phyloP scores from a whole-genome alignment of 192 early-diverging fungal genomes.

The Podila epigama region DNA sequence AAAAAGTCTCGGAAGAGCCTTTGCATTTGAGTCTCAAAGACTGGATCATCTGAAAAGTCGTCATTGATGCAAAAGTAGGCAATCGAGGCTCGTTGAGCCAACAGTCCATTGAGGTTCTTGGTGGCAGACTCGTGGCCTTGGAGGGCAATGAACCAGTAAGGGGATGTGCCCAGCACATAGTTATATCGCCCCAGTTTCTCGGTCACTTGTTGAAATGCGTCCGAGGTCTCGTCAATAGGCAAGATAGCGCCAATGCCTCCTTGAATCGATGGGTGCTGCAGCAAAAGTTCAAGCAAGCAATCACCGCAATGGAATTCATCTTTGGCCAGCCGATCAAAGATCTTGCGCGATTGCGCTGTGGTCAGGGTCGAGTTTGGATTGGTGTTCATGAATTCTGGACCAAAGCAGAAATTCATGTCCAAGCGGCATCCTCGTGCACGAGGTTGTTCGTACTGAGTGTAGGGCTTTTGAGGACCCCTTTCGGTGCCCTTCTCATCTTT shows the following conservation, averaged over 20 bases:
- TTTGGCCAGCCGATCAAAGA: conserved; percentile 34
- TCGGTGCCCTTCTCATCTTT: not conserved
- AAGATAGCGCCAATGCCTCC: conserved; percentile 27
- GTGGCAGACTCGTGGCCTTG: not conserved
- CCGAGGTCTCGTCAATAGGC: conserved; percentile 24
- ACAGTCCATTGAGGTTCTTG: conserved; percentile 7
- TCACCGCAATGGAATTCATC: conserved; percentile 49
- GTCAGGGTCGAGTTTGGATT: not conserved
- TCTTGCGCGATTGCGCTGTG: not conserved
- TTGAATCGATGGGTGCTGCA: conserved; percentile 11
- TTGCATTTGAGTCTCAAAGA: conserved; percentile 8
- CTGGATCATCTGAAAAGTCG: conserved; percentile 18
- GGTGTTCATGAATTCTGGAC: conserved; percentile 23
- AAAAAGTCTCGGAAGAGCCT: conserved; percentile 20
- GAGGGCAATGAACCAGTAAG: conserved; percentile 34
- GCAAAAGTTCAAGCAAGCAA: conserved; percentile 39
- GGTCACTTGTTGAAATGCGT: conserved; percentile 8
- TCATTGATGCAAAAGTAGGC: conserved; percentile 48
- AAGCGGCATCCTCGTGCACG: conserved; percentile 26
- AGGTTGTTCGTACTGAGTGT: conserved; percentile 22
- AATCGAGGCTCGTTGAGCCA: not conserved
- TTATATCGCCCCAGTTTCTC: conserved; percentile 18
- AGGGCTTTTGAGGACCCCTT: conserved; percentile 17
- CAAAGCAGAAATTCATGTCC: conserved; percentile 38
- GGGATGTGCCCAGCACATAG: conserved; percentile 37